Conservation (phyloP, 2,329 filamentous ascomycete species). For the Gyromitra esculenta region DNA sequence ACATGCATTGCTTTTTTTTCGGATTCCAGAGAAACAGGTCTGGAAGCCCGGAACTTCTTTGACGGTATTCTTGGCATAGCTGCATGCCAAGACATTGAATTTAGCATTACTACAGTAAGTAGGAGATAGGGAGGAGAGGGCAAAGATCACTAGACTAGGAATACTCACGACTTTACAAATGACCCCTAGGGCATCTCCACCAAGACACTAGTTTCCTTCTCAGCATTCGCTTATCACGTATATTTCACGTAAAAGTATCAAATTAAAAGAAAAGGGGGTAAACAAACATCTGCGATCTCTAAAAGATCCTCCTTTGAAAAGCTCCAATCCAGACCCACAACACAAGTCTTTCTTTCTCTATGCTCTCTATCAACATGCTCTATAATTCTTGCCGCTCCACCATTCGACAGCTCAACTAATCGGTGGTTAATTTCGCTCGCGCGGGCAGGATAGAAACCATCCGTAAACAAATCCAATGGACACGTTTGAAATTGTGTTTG, state of each 20-base stretch:
- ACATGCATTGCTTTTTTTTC: conserved; percentile 58
- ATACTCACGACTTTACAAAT: conserved; percentile 78
- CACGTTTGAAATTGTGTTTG: conserved; percentile 95
- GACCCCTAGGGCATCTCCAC: conserved; percentile 79
- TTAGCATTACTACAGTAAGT: not conserved
- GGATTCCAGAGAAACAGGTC: conserved; percentile 89
- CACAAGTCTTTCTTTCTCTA: conserved; percentile 76
- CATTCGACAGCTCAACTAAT: conserved; percentile 87
- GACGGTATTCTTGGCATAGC: conserved; percentile 90
- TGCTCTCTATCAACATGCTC: conserved; percentile 71
- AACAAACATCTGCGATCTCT: conserved; percentile 70
- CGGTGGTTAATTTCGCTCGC: conserved; percentile 88
- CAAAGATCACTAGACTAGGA: not conserved
- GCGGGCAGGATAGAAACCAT: conserved; percentile 88
- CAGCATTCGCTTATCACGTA: not conserved
- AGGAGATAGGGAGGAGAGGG: not conserved
- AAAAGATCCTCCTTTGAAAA: conserved; percentile 81
- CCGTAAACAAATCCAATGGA: conserved; percentile 89
- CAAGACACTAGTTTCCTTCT: conserved; percentile 69
- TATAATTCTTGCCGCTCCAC: conserved; percentile 74
- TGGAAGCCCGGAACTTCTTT: conserved; percentile 85
- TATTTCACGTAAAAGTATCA: not conserved
- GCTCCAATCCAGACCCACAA: conserved; percentile 92
- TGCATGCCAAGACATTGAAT: not conserved
- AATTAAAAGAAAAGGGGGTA: not conserved